A percentile compares a stretch with the other conserved stretches of the same genome.
Conservation (phyloP, 331 rosid species). For the Malus hybrid region DNA sequence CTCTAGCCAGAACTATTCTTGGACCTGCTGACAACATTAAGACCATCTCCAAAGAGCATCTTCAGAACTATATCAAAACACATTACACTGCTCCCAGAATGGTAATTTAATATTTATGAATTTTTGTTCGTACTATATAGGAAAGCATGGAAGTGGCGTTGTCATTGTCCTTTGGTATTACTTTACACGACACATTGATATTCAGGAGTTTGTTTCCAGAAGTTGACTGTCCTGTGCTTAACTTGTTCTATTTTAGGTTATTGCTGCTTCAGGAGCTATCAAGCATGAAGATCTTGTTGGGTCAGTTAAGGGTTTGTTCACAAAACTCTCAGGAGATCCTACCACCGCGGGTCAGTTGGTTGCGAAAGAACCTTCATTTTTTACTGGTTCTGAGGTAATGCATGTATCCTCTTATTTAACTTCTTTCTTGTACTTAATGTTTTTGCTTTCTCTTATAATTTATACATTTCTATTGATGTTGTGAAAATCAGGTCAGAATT, state of each 20-base stretch:
- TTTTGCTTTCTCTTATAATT: background rate
- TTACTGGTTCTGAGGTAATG: constrained; percentile 93
- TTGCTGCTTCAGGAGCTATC: constrained; percentile 95
- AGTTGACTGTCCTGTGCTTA: background rate
- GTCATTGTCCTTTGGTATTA: background rate
- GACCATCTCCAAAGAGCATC: constrained; percentile 82
- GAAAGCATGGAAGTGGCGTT: background rate
- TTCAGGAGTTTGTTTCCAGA: background rate
- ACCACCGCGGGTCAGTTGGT: constrained; percentile 81
- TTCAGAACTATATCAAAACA: constrained; percentile 75
- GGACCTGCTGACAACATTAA: constrained; percentile 86
- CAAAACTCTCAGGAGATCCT: constrained; percentile 73
- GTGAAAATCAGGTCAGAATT: constrained; percentile 71
- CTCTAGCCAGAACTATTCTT: constrained; percentile 93
- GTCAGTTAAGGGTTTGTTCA: constrained; percentile 60
- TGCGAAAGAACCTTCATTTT: constrained; percentile 70
- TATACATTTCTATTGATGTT: background rate
- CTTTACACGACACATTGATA: background rate
- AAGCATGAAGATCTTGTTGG: constrained; percentile 83
- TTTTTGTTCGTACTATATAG: background rate
- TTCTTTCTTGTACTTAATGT: background rate
- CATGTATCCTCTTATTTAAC: background rate
- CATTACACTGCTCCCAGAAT: constrained; percentile 97
- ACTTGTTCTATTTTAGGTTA: constrained; percentile 40
- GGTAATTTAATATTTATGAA: constrained; percentile 37